These are phyloP conservation scores for Castanospermum australe DNA, from an alignment of 306 rosid genomes.

Conservation along the genomic window DNA sequence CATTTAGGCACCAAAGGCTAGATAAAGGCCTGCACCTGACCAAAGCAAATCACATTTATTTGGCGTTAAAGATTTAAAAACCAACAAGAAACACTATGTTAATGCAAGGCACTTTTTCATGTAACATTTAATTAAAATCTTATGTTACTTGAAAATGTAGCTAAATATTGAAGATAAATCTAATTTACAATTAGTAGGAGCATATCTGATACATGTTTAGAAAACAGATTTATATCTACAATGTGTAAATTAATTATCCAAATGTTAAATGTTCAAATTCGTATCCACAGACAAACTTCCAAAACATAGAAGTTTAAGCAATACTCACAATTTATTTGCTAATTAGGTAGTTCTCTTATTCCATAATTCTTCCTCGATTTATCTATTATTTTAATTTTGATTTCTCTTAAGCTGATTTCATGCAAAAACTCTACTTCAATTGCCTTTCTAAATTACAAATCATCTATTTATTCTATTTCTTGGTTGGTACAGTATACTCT, in stretches of 20 bases:
- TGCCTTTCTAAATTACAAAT: not conserved
- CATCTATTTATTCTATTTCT: not conserved
- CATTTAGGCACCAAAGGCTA: slow-evolving; percentile 28
- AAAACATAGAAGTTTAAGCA: not conserved
- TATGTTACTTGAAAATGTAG: not conserved
- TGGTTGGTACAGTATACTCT: not conserved
- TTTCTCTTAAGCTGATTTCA: not conserved
- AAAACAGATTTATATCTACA: not conserved
- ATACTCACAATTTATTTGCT: not conserved
- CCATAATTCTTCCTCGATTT: not conserved
- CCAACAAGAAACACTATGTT: not conserved
- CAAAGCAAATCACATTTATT: slow-evolving; percentile 11
- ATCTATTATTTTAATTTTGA: not conserved
- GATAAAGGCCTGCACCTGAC: slow-evolving; percentile 11
- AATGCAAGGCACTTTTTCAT: not conserved
- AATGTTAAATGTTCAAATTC: not conserved
- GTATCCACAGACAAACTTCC: not conserved
- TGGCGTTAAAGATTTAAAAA: not conserved
- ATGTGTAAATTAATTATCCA: slow-evolving; percentile 1
- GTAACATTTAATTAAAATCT: not conserved
- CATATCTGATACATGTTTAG: not conserved
- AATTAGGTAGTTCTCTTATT: not conserved
- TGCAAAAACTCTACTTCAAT: not conserved
- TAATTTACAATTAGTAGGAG: not conserved
- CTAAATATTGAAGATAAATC: not conserved